Evolutionary conservation across 1,284 basidiomycete genomes (phyloP), one percentile per base, ranked within the genome.

Genomic region (Tilletia setariae): DNA sequence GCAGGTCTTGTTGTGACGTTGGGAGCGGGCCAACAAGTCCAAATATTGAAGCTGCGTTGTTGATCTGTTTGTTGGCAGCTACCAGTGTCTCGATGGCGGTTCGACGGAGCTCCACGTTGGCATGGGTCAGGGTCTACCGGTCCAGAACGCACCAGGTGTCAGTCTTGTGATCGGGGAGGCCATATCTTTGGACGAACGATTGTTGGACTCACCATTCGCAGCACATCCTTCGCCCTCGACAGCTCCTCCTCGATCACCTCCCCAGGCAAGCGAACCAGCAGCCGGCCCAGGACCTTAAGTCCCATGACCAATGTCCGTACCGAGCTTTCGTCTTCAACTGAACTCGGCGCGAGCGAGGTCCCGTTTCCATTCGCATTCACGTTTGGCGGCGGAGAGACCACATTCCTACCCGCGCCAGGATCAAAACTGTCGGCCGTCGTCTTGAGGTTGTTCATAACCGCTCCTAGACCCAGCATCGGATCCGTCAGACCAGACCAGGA

Each of bases 181-280:
- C 32, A 62, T 7, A 16, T n/a, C 9, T 19, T 23, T 32, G 32
- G 61, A 9, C 8, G 61, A 43, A 28, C 21, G n/a, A n/a, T n/a
- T n/a, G n/a, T n/a, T n/a, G n/a, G 15, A 65, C 64, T 49, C 64
- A 65, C 64, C 49, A 59, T 65, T 4, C 64, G 15, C 0, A 73
- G 23, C 23, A 65, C 15, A 15, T 4, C 23, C 13, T 28, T 49
- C 1, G 62, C 63, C 25, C 69, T 42, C 4, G 75, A 71, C 2
- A 79, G 62, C 40, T 75, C 71, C 51, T 79, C 78, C 43, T 77
- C 75, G 2, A 79, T 47, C 40, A 79, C 42, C 44, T 77, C 72
- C 8, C 65, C n/a, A 0, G 78, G 78, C 1, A 79, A 46, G 0
- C 75, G 67, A 3, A 64, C 11, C 0, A 76, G 65, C 13, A 79